Evolutionary conservation across 108 stramenopile genomes (phyloP), one percentile per base, ranked within the genome.

Genomic region (Cyclotella cryptica): DNA sequence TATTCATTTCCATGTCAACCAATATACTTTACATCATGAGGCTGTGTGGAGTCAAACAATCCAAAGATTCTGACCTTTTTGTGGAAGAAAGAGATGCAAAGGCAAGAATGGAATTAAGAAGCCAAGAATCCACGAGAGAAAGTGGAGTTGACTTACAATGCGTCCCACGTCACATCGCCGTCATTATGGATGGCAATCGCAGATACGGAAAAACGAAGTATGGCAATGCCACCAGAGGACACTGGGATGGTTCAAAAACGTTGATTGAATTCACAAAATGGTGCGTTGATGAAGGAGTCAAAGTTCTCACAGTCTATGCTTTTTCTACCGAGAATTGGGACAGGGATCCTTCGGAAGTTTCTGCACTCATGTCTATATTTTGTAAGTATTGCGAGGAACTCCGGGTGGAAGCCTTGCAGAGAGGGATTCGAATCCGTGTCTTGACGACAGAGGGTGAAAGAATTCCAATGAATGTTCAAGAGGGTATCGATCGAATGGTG

Each of bases 151-250:
- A 79, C 22, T 24, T 57, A 27, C 52, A 68, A n/a, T 47, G 27
- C 30, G 69, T 92, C 18, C 94, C 94, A 5, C 81, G 69, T 44
- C 94, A 95, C 79, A 68, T 95, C 22, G 94, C 92, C 13, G 91
- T 99, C 52, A 98, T 99, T 55, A 99, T 99, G 99, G 99, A 99
- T 76, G 99, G 99, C 21, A 99, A 99, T 88, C 88, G 99, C 18
- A 93, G 99, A 22, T 99, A 95, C 78, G 99, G 98, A 40, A 72
- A 75, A 27, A 55, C 51, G 26, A 87, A 75, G 45, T 89, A 97
- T 59, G 92, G 88, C 44, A 87, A 84, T 70, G 89, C 90, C 15
- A 78, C 86, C 24, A 55, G 82, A 57, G 99, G 99, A 39, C 99
- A 99, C 64, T 89, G 87, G 88, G 96, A 93, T 64, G 99, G 99